A percentile compares a stretch with the other conserved stretches of the same genome.
These are phyloP conservation scores for Graphilbum sp. DNA, from an alignment of 2,329 filamentous ascomycete species.

Conservation along the genomic window DNA sequence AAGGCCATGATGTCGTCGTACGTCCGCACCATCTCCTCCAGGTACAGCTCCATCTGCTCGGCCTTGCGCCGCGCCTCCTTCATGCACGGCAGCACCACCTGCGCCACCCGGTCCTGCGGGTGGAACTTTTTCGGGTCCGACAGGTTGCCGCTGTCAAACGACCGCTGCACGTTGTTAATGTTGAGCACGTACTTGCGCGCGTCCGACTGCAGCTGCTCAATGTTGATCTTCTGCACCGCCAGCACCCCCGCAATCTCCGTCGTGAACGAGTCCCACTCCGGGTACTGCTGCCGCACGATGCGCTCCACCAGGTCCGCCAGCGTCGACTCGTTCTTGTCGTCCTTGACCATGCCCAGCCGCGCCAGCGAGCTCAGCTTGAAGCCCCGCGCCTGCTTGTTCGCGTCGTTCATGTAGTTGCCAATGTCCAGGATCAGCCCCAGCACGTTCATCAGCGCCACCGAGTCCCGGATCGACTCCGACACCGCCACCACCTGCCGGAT, in stretches of 20 bases:
- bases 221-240: conserved; percentile 74
- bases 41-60: conserved; percentile 83
- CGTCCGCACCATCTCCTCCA: conserved; percentile 80
- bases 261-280: conserved; percentile 81
- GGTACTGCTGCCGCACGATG: conserved; percentile 90
- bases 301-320: conserved; percentile 92
- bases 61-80: conserved; percentile 93
- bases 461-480: conserved; percentile 79
- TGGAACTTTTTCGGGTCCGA: conserved; percentile 97
- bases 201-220: conserved; percentile 77
- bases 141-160: conserved; percentile 81
- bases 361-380: conserved; percentile 96
- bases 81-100: conserved; percentile 85
- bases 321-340: conserved; percentile 95
- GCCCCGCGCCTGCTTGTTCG: conserved; percentile 92
- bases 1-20: conserved; percentile 95
- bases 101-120: conserved; percentile 84
- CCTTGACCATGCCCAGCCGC: conserved; percentile 91
- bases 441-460: conserved; percentile 87
- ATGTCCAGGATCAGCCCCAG: conserved; percentile 92
- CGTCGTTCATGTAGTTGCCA: conserved; percentile 99
- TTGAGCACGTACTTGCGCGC: conserved; percentile 89
- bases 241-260: conserved; percentile 73
- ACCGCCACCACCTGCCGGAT: conserved; percentile 74
- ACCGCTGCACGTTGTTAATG: conserved; percentile 83